These are phyloP conservation scores for Porphyra umbilicalis DNA, from an alignment of 31 red algal species.

Conservation along the genomic window DNA sequence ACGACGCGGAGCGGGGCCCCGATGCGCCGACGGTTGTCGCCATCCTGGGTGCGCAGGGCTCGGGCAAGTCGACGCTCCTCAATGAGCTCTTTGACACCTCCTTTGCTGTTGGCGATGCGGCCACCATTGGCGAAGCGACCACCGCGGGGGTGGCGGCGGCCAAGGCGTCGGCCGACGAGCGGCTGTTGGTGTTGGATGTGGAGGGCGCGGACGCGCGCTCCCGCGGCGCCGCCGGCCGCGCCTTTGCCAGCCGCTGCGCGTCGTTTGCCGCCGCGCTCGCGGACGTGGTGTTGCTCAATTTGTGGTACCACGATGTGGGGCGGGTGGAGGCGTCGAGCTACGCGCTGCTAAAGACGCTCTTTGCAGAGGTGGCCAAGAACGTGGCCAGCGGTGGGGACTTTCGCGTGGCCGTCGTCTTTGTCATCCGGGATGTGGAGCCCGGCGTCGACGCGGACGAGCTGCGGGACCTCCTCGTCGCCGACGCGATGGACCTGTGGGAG, in stretches of 20 bases:
- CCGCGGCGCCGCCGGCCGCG: constrained; percentile 50
- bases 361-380: constrained; percentile 7
- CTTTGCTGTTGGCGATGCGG: constrained; percentile 48
- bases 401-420: constrained; percentile 30
- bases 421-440: constrained; percentile 45
- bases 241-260: constrained; percentile 46
- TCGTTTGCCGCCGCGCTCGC: constrained; percentile 51
- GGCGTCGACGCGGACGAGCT: constrained; percentile 1
- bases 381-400: constrained; percentile 22
- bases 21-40: constrained; percentile 72
- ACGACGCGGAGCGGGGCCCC: constrained; percentile 47
- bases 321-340: constrained; percentile 52
- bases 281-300: constrained; percentile 71
- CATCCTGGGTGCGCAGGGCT: constrained; percentile 76
- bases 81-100: constrained; percentile 74
- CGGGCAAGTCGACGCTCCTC: constrained; percentile 86
- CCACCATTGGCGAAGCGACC: constrained; percentile 42
- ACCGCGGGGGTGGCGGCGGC: constrained; percentile 72
- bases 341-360: constrained; percentile 25
- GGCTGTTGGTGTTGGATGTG: constrained; percentile 64
- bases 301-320: constrained; percentile 77
- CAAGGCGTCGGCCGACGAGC: constrained; percentile 5
- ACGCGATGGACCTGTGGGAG: constrained; percentile 11
- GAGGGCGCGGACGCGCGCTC: constrained; percentile 77
- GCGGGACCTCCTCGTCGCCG: not conserved